phyloP scores from a whole-genome alignment of 106 monocot species.

The Dendrobium nobile region DNA sequence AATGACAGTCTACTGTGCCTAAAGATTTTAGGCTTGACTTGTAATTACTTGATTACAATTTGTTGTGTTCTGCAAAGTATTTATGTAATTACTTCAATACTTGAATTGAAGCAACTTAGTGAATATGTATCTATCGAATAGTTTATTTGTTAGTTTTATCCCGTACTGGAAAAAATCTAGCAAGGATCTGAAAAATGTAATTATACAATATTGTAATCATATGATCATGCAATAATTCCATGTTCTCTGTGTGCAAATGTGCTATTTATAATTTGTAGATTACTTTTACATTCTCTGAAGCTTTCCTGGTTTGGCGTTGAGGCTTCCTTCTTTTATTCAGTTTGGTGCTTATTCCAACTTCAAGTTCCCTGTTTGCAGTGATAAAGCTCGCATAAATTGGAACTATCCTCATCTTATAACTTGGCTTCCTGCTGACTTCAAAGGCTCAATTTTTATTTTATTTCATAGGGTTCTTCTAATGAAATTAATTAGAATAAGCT shows the following conservation, averaged over 20 bases:
- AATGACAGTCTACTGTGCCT: not conserved
- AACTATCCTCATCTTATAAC: too few species aligned
- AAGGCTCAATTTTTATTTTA: too few species aligned
- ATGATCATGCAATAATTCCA: not conserved
- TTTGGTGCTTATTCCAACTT: too few species aligned
- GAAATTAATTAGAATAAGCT: too few species aligned
- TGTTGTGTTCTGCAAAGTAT: not conserved
- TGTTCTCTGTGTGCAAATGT: not conserved
- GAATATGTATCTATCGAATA: not conserved
- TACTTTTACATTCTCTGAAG: not conserved
- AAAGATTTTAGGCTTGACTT: not conserved
- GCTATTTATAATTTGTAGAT: not conserved
- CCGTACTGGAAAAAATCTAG: not conserved
- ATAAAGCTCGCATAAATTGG: too few species aligned
- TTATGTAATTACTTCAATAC: not conserved
- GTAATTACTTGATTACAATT: not conserved
- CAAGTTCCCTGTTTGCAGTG: too few species aligned
- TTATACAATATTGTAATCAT: not conserved
- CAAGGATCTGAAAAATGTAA: not conserved
- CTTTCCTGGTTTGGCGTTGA: too few species aligned
- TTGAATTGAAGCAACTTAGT: not conserved
- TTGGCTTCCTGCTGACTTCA: too few species aligned
- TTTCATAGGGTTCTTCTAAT: too few species aligned
- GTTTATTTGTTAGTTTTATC: not conserved
- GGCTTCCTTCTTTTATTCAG: too few species aligned